phyloP scores from a whole-genome alignment of 306 rosid species.

The Quillaja saponaria region DNA sequence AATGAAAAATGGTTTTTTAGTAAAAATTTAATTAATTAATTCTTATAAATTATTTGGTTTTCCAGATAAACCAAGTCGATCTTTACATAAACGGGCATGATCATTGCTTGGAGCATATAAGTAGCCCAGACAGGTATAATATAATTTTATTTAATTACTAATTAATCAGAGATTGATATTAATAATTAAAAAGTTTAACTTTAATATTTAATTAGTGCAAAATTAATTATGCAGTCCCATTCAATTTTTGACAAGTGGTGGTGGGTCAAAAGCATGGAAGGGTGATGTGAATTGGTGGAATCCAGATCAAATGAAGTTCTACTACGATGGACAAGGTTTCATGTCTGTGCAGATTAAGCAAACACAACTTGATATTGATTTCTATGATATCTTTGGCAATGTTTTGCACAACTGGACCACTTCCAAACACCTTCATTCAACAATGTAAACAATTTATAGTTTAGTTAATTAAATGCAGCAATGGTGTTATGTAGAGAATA shows the following conservation, averaged over 20 bases:
- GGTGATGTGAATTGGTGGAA: conserved; percentile 40
- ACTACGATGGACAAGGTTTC: conserved; percentile 87
- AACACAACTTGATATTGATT: conserved; percentile 46
- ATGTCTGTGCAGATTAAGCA: conserved; percentile 63
- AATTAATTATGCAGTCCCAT: no score
- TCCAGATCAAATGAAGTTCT: conserved; percentile 51
- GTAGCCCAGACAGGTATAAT: conserved; percentile 31
- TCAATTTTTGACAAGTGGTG: conserved; percentile 79
- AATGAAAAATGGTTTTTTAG: not conserved
- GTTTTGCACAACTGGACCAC: conserved; percentile 63
- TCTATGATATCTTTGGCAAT: conserved; percentile 66
- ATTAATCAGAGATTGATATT: no score
- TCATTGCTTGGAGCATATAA: conserved; percentile 46
- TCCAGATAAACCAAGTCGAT: conserved; percentile 40
- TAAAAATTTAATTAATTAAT: not conserved
- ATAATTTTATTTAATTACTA: no score
- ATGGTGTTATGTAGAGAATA: no score
- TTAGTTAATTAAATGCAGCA: no score
- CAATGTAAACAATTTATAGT: no score
- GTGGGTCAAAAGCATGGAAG: conserved; percentile 89
- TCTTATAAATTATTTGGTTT: not conserved
- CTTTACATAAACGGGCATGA: conserved; percentile 50
- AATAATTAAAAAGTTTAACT: no score
- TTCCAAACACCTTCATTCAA: no score
- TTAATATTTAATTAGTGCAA: no score